Evolutionary conservation across 371 early-diverging fungal species (phyloP).

Genomic region (Actinomortierella ambigua): DNA sequence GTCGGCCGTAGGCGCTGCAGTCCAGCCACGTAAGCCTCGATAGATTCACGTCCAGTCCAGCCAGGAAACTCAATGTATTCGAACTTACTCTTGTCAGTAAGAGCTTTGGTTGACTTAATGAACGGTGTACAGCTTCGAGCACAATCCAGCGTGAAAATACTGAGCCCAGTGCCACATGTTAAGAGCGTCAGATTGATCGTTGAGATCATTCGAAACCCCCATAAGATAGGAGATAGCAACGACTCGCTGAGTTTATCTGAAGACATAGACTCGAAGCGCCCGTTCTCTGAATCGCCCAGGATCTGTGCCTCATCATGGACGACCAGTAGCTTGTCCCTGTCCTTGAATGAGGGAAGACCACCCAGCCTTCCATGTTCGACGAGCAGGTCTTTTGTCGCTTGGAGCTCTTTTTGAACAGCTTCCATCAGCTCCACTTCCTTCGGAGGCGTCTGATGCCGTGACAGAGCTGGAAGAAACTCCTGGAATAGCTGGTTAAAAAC

Average conservation of each 20-base stretch:
- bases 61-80: slow-evolving; percentile 6
- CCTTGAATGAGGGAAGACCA: slow-evolving; percentile 6
- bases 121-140: background rate
- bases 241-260: background rate
- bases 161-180: slow-evolving; percentile 8
- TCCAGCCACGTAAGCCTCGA: slow-evolving; percentile 3
- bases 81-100: background rate
- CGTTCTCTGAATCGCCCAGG: slow-evolving; percentile 5
- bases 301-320: slow-evolving; percentile 16
- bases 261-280: slow-evolving; percentile 3
- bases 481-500: background rate
- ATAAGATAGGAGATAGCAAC: slow-evolving; percentile 1
- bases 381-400: background rate
- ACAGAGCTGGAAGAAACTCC: background rate
- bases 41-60: background rate
- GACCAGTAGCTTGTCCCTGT: slow-evolving; percentile 1
- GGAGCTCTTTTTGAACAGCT: too few relatives aligned
- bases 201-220: background rate
- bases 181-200: background rate
- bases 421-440: too few relatives aligned
- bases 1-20: slow-evolving; percentile 1
- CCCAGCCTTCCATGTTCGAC: background rate
- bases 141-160: slow-evolving; percentile 8
- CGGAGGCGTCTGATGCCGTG: too few relatives aligned
- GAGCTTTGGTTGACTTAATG: too few relatives aligned